These are phyloP conservation scores for Rhododendron kiyosumense DNA, from an alignment of 148 eudicot species.

Conservation along the genomic window DNA sequence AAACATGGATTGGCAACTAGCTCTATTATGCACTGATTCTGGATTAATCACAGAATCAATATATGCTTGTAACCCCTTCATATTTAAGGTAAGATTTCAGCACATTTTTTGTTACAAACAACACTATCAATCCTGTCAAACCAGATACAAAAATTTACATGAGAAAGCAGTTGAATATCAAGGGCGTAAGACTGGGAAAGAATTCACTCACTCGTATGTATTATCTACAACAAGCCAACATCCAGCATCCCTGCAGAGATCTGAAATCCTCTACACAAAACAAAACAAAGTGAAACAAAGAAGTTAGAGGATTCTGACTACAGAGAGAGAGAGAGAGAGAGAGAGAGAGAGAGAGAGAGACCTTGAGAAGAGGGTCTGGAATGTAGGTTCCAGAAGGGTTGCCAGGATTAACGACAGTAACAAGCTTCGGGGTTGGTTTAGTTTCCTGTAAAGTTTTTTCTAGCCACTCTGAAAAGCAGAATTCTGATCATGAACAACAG, in stretches of 20 bases:
- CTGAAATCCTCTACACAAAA: conserved; percentile 73
- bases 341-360: conserved; percentile 26
- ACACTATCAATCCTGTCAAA: not conserved
- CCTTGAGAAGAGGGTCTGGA: conserved; percentile 90
- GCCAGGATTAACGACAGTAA: conserved; percentile 98
- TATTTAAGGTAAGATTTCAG: not conserved
- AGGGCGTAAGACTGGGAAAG: not conserved
- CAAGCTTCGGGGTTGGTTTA: conserved; percentile 92
- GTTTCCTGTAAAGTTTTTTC: conserved; percentile 56
- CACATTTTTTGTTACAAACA: not conserved
- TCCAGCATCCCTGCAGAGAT: conserved; percentile 76
- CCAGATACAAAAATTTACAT: not conserved
- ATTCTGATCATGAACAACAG: not conserved
- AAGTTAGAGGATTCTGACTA: conserved; percentile 15
- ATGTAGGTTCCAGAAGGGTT: conserved; percentile 98
- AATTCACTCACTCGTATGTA: conserved; percentile 87
- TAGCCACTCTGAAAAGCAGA: conserved; percentile 69
- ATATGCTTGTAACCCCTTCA: not conserved
- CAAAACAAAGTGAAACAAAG: conserved; percentile 7
- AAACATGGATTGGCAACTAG: not conserved
- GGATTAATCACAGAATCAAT: not conserved
- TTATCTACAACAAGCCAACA: conserved; percentile 98
- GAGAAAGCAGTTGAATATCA: not conserved
- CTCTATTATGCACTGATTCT: not conserved
- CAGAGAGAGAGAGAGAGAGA: conserved; percentile 16